phyloP scores from a whole-genome alignment of 148 eudicot species.

The Chenopodium quinoa region DNA sequence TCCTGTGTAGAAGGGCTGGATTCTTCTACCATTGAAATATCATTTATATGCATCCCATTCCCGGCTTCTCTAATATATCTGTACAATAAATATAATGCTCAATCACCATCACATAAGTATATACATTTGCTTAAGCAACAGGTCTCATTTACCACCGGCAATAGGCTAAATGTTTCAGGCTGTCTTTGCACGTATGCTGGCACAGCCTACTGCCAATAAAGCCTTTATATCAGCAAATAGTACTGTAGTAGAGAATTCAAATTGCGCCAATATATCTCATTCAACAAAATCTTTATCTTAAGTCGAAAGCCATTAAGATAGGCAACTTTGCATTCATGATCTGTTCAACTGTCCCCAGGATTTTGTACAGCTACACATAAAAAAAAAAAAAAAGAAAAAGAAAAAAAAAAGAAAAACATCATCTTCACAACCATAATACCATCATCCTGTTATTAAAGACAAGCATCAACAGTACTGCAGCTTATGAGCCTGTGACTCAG shows the following conservation, averaged over 20 bases:
- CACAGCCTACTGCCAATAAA: neutral
- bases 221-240: neutral
- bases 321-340: neutral
- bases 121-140: neutral
- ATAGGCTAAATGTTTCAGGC: neutral
- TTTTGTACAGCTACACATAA: neutral
- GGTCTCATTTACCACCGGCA: neutral
- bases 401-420: too few relatives aligned
- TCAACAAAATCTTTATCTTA: neutral
- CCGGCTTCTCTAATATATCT: too few relatives aligned
- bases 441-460: neutral
- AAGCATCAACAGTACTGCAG: neutral
- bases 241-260: neutral
- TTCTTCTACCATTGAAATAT: too few relatives aligned
- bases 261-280: neutral
- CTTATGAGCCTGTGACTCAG: neutral
- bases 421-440: neutral
- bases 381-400: too few relatives aligned
- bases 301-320: too few relatives aligned
- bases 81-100: neutral
- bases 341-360: neutral
- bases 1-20: too few relatives aligned
- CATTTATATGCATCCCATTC: too few relatives aligned
- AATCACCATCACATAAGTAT: neutral
- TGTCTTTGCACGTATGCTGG: neutral